A percentile compares a stretch with the other conserved stretches of the same genome.
Evolutionary conservation across 768 basidiomycete genomes (phyloP).

Genomic region (Leccinum arenicola): DNA sequence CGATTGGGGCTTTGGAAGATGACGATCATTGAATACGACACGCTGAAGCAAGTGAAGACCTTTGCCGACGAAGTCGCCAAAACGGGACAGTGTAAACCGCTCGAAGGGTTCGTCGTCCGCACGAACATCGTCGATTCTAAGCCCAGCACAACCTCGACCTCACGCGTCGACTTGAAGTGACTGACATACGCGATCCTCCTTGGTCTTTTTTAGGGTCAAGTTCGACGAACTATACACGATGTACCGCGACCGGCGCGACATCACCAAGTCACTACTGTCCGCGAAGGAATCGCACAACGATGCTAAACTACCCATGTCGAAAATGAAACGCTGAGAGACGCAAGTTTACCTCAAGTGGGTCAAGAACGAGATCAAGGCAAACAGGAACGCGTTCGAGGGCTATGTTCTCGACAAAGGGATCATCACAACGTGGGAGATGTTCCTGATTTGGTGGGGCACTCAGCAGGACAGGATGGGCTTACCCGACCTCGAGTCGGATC

Average conservation of each 20-base stretch:
- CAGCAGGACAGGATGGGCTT: constrained; percentile 42
- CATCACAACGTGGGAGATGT: constrained; percentile 76
- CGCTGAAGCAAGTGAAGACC: too few species aligned
- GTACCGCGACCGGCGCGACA: constrained; percentile 96
- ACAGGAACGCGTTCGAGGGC: constrained; percentile 56
- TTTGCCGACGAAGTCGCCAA: too few species aligned
- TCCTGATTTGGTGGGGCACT: constrained; percentile 63
- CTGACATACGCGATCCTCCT: constrained; percentile 71
- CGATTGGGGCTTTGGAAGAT: too few species aligned
- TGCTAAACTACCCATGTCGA: constrained; percentile 53
- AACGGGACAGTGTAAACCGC: too few species aligned
- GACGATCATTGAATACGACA: too few species aligned
- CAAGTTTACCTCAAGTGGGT: constrained; percentile 82
- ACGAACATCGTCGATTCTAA: too few species aligned
- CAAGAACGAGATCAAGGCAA: constrained; percentile 64
- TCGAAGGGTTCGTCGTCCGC: too few species aligned
- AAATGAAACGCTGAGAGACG: constrained; percentile 77
- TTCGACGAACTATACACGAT: constrained; percentile 99
- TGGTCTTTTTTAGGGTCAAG: constrained; percentile 89
- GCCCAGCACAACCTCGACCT: constrained; percentile 12
- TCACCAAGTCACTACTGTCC: constrained; percentile 55
- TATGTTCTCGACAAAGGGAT: constrained; percentile 79
- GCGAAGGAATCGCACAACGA: constrained; percentile 32
- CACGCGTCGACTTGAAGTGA: constrained; percentile 16
- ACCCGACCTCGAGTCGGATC: constrained; percentile 19